These are phyloP conservation scores for Takashimella tepidaria DNA, from an alignment of 1,284 basidiomycete genomes.

Conservation along the genomic window DNA sequence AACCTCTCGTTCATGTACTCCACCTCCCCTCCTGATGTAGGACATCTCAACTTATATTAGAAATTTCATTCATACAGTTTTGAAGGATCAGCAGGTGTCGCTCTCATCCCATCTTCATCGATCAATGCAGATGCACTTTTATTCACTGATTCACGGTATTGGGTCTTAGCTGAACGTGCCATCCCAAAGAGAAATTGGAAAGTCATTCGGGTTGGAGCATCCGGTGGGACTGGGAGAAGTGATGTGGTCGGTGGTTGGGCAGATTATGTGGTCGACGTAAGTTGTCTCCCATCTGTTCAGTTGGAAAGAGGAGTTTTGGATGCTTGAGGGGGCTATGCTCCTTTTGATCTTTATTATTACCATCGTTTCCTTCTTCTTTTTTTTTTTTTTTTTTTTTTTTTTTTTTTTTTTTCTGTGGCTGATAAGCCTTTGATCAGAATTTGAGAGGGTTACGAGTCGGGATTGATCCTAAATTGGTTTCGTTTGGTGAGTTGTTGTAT, in stretches of 20 bases:
- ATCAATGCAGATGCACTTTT: slow-evolving; percentile 53
- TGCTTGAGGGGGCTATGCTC: not conserved
- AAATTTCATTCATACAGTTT: slow-evolving; percentile 54
- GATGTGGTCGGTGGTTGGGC: slow-evolving; percentile 63
- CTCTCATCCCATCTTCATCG: slow-evolving; percentile 64
- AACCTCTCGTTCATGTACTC: too few species aligned
- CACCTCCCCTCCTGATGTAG: too few species aligned
- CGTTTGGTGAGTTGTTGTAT: slow-evolving; percentile 53
- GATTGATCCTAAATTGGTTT: slow-evolving; percentile 81
- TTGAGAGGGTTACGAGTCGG: slow-evolving; percentile 62
- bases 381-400: too few species aligned
- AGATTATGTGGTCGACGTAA: slow-evolving; percentile 63
- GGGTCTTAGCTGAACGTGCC: slow-evolving; percentile 73
- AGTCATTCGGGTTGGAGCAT: slow-evolving; percentile 61
- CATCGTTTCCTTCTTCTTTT: too few species aligned
- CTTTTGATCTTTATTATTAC: too few species aligned
- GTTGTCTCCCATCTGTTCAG: too few species aligned
- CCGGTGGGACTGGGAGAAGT: slow-evolving; percentile 45
- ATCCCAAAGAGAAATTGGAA: slow-evolving; percentile 69
- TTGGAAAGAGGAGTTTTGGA: too few species aligned
- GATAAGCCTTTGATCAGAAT: too few species aligned
- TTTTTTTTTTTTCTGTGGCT: too few species aligned
- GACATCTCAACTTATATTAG: not conserved
- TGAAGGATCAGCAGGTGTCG: slow-evolving; percentile 77
- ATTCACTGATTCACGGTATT: slow-evolving; percentile 84